These are phyloP conservation scores for Stemphylium lycopersici DNA, from an alignment of 2,329 filamentous ascomycete genomes.

Conservation along the genomic window DNA sequence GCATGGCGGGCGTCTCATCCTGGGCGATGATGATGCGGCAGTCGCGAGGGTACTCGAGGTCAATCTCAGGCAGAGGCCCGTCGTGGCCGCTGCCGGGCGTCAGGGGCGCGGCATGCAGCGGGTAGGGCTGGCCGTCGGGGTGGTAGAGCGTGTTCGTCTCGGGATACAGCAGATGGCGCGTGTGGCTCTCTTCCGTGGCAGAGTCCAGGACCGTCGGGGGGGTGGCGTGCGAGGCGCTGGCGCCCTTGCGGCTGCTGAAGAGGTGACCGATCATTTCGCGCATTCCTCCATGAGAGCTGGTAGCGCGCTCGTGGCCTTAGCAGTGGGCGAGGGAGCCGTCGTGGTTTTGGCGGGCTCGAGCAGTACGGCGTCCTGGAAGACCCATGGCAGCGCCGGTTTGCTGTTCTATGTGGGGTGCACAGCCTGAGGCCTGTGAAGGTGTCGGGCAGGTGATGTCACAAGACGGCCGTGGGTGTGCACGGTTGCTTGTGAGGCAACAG, in stretches of 20 bases:
- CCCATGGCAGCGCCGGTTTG: conserved; percentile 34
- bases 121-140: conserved; percentile 46
- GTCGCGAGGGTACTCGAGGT: conserved; percentile 50
- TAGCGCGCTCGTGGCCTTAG: conserved; percentile 15
- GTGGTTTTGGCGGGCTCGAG: conserved; percentile 28
- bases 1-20: conserved; percentile 46
- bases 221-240: conserved; percentile 27
- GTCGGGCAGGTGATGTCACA: not conserved
- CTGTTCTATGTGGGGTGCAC: not conserved
- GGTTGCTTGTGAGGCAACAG: not conserved
- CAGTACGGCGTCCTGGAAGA: conserved; percentile 28
- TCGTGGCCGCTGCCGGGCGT: conserved; percentile 42
- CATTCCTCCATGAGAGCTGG: conserved; percentile 20
- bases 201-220: conserved; percentile 43
- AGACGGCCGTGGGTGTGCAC: not conserved
- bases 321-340: conserved; percentile 23
- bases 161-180: conserved; percentile 50
- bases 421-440: not conserved
- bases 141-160: conserved; percentile 45
- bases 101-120: conserved; percentile 38
- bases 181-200: conserved; percentile 50
- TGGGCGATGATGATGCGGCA: conserved; percentile 53
- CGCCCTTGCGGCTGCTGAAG: conserved; percentile 46
- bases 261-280: conserved; percentile 50
- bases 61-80: conserved; percentile 48